phyloP scores from a whole-genome alignment of 1,139 yeast genomes.

The Sugiyamaella paludigena region DNA sequence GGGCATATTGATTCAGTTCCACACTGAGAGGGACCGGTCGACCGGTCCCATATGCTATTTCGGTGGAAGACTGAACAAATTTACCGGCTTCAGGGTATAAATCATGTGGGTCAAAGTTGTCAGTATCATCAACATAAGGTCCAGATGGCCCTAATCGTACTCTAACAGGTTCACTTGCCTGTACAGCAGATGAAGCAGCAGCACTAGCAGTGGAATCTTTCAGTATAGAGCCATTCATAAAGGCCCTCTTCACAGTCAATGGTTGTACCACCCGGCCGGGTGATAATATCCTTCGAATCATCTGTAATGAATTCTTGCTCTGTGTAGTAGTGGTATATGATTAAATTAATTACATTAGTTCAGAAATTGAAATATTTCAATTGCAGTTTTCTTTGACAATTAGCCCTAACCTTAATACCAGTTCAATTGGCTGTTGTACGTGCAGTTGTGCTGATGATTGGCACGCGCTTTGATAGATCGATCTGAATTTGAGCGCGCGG shows the following conservation, averaged over 20 bases:
- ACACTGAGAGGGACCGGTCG: slow-evolving; percentile 80
- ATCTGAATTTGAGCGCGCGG: no score
- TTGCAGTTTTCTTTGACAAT: no score
- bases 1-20: slow-evolving; percentile 77
- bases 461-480: no score
- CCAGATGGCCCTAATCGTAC: slow-evolving; percentile 8
- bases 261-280: not conserved
- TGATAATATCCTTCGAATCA: slow-evolving; percentile 1
- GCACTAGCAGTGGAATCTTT: not conserved
- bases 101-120: slow-evolving; percentile 21
- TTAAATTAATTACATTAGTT: no score
- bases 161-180: slow-evolving; percentile 9
- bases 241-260: no score
- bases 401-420: no score
- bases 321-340: not conserved
- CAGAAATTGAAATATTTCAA: no score
- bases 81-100: slow-evolving; percentile 29
- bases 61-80: slow-evolving; percentile 29
- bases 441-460: no score
- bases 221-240: not conserved
- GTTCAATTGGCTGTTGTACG: no score
- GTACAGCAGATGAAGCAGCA: not conserved
- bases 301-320: not conserved
- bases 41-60: slow-evolving; percentile 28
- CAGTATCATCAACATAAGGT: slow-evolving; percentile 24